Evolutionary conservation across 306 rosid species (phyloP).

Genomic region (Fragaria iinumae): DNA sequence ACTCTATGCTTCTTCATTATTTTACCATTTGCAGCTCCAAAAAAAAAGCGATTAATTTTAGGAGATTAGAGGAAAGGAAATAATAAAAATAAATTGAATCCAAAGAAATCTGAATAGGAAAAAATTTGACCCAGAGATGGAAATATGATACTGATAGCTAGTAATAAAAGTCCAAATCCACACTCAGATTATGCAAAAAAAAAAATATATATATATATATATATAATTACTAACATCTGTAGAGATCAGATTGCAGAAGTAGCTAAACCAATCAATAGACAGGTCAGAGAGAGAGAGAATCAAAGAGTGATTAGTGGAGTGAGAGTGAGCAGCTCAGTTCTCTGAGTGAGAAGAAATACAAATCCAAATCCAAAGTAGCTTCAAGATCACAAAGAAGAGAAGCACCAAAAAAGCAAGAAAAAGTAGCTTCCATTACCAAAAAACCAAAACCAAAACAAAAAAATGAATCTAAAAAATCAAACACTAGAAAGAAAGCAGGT

Average conservation of each 20-base stretch:
- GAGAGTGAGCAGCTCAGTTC: not conserved
- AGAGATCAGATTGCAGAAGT: conserved; percentile 17
- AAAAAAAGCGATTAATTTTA: not conserved
- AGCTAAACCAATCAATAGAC: not conserved
- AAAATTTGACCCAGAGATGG: not conserved
- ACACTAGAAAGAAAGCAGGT: too few relatives aligned
- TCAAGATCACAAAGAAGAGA: conserved; percentile 16
- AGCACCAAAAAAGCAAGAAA: not conserved
- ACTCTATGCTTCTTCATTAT: not conserved
- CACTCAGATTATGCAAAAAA: not conserved
- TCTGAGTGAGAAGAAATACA: not conserved
- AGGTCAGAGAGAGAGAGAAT: not conserved
- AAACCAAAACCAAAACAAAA: not conserved
- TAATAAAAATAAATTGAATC: not conserved
- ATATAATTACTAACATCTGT: not conserved
- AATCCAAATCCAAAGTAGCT: conserved; percentile 13
- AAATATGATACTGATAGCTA: not conserved
- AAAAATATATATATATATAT: not conserved
- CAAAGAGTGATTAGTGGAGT: not conserved
- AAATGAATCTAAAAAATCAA: not conserved
- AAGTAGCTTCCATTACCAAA: not conserved
- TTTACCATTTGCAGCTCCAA: not conserved
- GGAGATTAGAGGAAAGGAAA: not conserved
- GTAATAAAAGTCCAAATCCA: not conserved
- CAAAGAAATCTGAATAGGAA: not conserved